Percentiles rank a stretch among this genome's conserved stretches.
Evolutionary conservation across 495 filamentous ascomycete genomes (phyloP).

Genomic region (Glonium stellatum): DNA sequence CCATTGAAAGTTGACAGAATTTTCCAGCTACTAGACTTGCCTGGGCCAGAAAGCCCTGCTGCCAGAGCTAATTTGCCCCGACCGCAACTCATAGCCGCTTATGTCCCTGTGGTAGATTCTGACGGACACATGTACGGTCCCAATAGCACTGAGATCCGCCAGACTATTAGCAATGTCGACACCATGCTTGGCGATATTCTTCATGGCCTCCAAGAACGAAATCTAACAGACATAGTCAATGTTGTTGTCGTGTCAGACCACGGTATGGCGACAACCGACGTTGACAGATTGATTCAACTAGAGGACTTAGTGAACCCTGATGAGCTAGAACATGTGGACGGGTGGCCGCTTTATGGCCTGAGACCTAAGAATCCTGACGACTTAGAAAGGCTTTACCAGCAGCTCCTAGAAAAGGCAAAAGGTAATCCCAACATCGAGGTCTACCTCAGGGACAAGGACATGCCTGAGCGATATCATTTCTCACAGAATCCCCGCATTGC

Average conservation of each 20-base stretch:
- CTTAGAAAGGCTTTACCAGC: slow-evolving; percentile 37
- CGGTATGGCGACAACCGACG: slow-evolving; percentile 90
- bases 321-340: slow-evolving; percentile 76
- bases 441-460: slow-evolving; percentile 69
- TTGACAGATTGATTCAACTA: slow-evolving; percentile 77
- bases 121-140: slow-evolving; percentile 85
- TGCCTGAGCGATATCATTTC: slow-evolving; percentile 89
- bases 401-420: slow-evolving; percentile 43
- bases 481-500: slow-evolving; percentile 78
- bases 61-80: slow-evolving; percentile 41
- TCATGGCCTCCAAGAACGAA: slow-evolving; percentile 66
- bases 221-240: slow-evolving; percentile 84
- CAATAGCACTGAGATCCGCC: slow-evolving; percentile 81
- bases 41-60: slow-evolving; percentile 50
- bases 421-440: slow-evolving; percentile 67
- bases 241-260: slow-evolving; percentile 98
- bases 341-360: slow-evolving; percentile 88
- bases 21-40: slow-evolving; percentile 72
- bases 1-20: slow-evolving; percentile 69
- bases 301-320: slow-evolving; percentile 76
- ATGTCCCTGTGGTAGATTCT: slow-evolving; percentile 83
- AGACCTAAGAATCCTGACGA: slow-evolving; percentile 62
- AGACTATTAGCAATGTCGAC: slow-evolving; percentile 70
- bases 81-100: slow-evolving; percentile 87
- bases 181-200: slow-evolving; percentile 70